Base-by-base conservation (phyloP, 495 filamentous ascomycete genomes). In the Aspergillus coremiiformis region DNA sequence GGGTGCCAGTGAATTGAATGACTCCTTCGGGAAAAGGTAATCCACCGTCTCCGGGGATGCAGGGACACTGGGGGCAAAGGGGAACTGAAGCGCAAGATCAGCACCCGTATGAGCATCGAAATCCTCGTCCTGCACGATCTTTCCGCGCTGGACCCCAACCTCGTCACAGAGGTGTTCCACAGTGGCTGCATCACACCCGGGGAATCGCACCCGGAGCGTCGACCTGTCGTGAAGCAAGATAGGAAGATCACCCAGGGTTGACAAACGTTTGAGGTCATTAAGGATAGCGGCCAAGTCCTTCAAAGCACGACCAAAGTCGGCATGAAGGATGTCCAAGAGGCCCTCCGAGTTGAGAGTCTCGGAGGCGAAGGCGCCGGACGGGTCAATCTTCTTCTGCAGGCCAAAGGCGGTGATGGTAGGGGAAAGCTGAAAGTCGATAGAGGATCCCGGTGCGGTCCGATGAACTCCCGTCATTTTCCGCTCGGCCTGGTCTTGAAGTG, bases 111-210 rank as follows among this genome's bases (percentile, higher is more conserved):
- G 76, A 30, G 62, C 51, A 9, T 82, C 77, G 59, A 91, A 93
- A 33, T 84, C 82, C 37, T 83, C 74, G 58, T 98, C 93, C 69
- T 97, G 85, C 15, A 71, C 57, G 8, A 96, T 80, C 14, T 89
- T 72, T 3, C 93, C 93, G 29, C 89, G 72, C 37, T 78, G 77
- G 8, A 96, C 72, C 15, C 86, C 87, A n/a, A 92, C 77, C 66
- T 98, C 93, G 41, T 87, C 77, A 63, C 91, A 96, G 0, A 96
- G 75, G 14, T 77, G 71, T 63, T 94, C 89, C 0, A 97, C 90
- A 2, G 86, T 87, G 4, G 84, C 82, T 0, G 80, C 82, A 60
- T 96, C 91, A 55, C 92, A 95, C 20, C 93, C 93, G 1, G 89
- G 86, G 63, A 98, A 97, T 30, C 89, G 84, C 2, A 97, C 85